Base-by-base conservation (phyloP, 768 basidiomycete genomes). In the Naganishia onofrii region DNA sequence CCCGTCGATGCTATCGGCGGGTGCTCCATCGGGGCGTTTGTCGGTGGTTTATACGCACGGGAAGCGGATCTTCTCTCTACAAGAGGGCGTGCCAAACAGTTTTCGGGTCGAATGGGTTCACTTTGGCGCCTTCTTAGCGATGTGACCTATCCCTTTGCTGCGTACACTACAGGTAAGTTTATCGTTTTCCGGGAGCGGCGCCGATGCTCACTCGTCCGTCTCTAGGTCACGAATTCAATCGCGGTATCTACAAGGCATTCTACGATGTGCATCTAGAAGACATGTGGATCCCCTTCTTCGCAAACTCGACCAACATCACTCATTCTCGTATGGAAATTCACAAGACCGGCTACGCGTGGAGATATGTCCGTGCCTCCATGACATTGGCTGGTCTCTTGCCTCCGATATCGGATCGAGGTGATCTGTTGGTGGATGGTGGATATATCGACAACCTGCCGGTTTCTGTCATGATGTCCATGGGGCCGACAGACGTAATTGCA, bases 201-300 rank as follows among this genome's bases (percentile, higher is more conserved):
- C 0, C 31, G 10, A 13, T 17, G 36, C 46, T 66, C 10, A 52
- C 46, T 29, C 12, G 28, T 26, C 31, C 21, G 2, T 32, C 9
- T 42, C 9, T 12, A 63, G 60, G 70, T 17, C 34, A 71, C 66
- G 70, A 67, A 63, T 34, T 55, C 46, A 8, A 99, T 81, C 87
- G 96, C 53, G 88, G 90, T 8, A 88, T 98, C 69, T 98, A 79
- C 70, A 76, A 92, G 87, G 87, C 91, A 21, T 95, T 96, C 79
- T 95, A 93, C 74, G 92, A 92, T 80, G 87, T 93, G 51, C 93
- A 97, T 42, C 82, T 84, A 56, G 83, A 84, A 70, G 94, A 96
- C 81, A 95, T 96, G 91, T 98, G 95, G 96, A 84, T 99, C 7
- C 96, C 95, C 4, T 97, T 88, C 83, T 98, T 95, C 82, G 96